Base-by-base conservation (phyloP, 2,329 filamentous ascomycete species). In the Ophioceras dolichostomum region DNA sequence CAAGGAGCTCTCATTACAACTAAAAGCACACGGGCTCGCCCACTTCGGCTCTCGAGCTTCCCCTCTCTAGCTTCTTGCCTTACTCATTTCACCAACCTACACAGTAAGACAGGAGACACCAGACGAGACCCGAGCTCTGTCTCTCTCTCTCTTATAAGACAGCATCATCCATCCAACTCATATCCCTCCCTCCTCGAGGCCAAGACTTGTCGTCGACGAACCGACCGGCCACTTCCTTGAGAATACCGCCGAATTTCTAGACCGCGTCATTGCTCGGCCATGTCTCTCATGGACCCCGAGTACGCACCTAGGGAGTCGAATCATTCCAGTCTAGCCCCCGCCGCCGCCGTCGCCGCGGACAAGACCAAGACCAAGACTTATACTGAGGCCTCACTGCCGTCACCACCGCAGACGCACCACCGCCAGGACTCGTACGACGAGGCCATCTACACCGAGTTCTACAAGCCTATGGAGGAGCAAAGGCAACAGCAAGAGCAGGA, bases 361-460 rank as follows among this genome's bases (percentile, higher is more conserved):
- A 18, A 4, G 16, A 21, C 13, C 31, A 19, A 19, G 16, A 21
- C 13, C 31, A 33, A 19, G 16, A 18, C 31, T 33, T 33, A 33
- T 33, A 33, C 31, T 12, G 17, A 9, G 12, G 19, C 31, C 13
- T n/a, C n/a, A 5, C 18, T 19, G 10, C 31, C 19, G 17, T 8
- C 31, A 19, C 16, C 2, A 16, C 17, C 9, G 16, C 34, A 30
- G 14, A 13, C 34, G 19, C 34, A 36, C 27, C 28, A 29, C n/a
- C 34, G 34, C 16, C 34, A 36, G 27, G 34, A 36, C 19, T 36
- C 34, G 18, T 36, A 29, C 34, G 34, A 36, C 34, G 27, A 36
- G 17, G 34, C 14, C 14, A 36, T 36, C 16, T 36, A 29, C n/a
- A 8, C 18, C 10, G 34, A 36, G 18, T 36, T 36, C 34, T 29